Evolutionary conservation across 139 green algal species (phyloP), one percentile per base, ranked within the genome.

Genomic region (Edaphochlamys debaryana): DNA sequence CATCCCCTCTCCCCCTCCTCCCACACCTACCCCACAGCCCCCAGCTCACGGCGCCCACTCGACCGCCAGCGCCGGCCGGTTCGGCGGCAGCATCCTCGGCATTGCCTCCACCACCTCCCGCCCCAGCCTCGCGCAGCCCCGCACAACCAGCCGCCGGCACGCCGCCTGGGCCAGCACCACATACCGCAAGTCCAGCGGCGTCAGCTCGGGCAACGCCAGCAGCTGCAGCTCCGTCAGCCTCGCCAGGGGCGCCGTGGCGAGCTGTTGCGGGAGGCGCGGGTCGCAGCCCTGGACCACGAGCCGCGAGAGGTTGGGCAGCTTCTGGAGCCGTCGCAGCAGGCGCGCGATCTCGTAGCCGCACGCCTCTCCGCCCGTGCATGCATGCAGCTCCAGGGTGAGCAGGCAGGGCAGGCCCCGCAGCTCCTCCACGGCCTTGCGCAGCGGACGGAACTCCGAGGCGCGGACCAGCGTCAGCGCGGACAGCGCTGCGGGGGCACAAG

Each of bases 261-360:
- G 77, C 64, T 83, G 77, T 45, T 83, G 77, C 45, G 77, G 54
- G 64, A 83, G 64, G 6, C 77, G 64, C 42, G 63, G 77, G 77
- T 83, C 77, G 42, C 63, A 74, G 64, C 77, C 77, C 23, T 52
- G 36, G 11, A 83, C 9, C 45, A 83, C 77, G 45, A 83, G 34
- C 1, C 77, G 63, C 15, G 42, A 8, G 34, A 83, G 77, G 34
- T 67, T 54, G 34, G 77, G 77, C 63, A 83, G 77, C 77, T 83
- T 83, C 77, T 83, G 77, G 20, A 83, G 77, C 40, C 77, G 77
- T 9, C 77, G 77, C 77, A 83, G 77, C 45, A 83, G 77, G 32
- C 77, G 77, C 37, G 77, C 77, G 77, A 83, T 83, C 77, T 83
- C 77, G 63, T 83, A 83, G 42, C 77, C 77, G 64, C 77, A 83